These are phyloP conservation scores for Coemansia sp. DNA, from an alignment of 192 early-diverging fungal species.

Conservation along the genomic window DNA sequence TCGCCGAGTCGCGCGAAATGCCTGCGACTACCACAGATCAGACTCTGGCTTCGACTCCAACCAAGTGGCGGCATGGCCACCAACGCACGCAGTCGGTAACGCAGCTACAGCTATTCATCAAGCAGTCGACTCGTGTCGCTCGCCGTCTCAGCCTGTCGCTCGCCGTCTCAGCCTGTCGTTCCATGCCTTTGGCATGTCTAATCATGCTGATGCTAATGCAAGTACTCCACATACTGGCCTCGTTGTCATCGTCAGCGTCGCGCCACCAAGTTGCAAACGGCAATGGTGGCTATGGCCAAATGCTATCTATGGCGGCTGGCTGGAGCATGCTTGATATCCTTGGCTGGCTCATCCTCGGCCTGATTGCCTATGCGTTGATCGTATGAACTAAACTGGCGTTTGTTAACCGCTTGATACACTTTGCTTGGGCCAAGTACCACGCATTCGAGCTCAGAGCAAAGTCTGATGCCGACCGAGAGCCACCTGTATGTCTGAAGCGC, in stretches of 20 bases:
- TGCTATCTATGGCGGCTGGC: conserved; percentile 5
- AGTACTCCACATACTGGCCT: conserved; percentile 34
- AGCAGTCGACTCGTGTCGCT: too few relatives aligned
- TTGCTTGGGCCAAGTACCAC: conserved; percentile 67
- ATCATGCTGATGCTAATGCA: too few relatives aligned
- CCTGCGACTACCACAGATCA: too few relatives aligned
- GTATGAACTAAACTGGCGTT: conserved; percentile 77
- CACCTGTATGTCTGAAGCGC: conserved; percentile 21
- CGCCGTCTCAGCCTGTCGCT: too few relatives aligned
- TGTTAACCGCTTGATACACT: conserved; percentile 73
- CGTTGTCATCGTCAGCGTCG: conserved; percentile 22
- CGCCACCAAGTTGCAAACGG: not conserved
- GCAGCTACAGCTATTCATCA: too few relatives aligned
- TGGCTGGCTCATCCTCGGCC: conserved; percentile 40
- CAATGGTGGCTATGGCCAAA: not conserved
- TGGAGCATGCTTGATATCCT: conserved; percentile 51
- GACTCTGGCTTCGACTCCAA: too few relatives aligned
- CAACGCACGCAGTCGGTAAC: too few relatives aligned
- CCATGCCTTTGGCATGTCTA: too few relatives aligned
- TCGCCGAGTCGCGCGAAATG: too few relatives aligned
- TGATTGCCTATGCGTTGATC: conserved; percentile 60
- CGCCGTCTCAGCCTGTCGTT: too few relatives aligned
- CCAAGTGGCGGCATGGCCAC: too few relatives aligned
- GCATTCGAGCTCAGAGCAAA: conserved; percentile 54
- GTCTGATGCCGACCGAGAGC: not conserved